Conservation (phyloP, 1,284 basidiomycete genomes). For the Coriolopsis trogii region DNA sequence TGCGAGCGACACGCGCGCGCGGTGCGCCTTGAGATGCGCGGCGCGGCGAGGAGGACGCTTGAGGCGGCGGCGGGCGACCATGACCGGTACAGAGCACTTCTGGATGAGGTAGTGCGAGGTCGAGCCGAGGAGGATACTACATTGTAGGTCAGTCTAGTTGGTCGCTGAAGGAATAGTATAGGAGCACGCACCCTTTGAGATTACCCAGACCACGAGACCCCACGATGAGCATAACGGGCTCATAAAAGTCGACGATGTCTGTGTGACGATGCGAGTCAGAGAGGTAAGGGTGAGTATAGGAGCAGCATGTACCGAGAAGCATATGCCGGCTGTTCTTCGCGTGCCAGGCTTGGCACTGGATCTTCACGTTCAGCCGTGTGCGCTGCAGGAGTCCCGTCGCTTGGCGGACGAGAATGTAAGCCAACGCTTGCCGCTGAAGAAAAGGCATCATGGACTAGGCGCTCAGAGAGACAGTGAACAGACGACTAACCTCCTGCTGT, state of each 20-base stretch:
- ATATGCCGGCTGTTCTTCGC: conserved; percentile 94
- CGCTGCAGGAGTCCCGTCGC: conserved; percentile 89
- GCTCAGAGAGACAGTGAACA: background rate
- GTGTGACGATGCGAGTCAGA: background rate
- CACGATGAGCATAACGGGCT: conserved; percentile 94
- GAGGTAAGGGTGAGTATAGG: background rate
- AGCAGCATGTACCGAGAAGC: conserved; percentile 66
- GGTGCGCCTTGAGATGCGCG: conserved; percentile 44
- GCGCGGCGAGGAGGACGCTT: conserved; percentile 47
- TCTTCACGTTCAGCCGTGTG: conserved; percentile 83
- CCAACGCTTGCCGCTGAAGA: conserved; percentile 82
- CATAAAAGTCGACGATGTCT: conserved; percentile 90
- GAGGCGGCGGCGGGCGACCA: conserved; percentile 65
- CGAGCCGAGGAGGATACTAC: conserved; percentile 92
- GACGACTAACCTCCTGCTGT: conserved; percentile 80
- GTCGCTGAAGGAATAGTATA: background rate
- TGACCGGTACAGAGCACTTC: conserved; percentile 72
- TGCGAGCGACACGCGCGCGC: conserved; percentile 79
- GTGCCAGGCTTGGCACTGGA: conserved; percentile 94
- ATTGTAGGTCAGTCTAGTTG: background rate
- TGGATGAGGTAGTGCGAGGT: conserved; percentile 97
- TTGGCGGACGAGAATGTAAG: conserved; percentile 87
- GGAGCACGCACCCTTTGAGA: conserved; percentile 78
- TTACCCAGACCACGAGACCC: conserved; percentile 91
- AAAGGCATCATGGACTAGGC: background rate